phyloP scores from a whole-genome alignment of 2,329 filamentous ascomycete genomes.

The Fusarium tanahbumbuense region DNA sequence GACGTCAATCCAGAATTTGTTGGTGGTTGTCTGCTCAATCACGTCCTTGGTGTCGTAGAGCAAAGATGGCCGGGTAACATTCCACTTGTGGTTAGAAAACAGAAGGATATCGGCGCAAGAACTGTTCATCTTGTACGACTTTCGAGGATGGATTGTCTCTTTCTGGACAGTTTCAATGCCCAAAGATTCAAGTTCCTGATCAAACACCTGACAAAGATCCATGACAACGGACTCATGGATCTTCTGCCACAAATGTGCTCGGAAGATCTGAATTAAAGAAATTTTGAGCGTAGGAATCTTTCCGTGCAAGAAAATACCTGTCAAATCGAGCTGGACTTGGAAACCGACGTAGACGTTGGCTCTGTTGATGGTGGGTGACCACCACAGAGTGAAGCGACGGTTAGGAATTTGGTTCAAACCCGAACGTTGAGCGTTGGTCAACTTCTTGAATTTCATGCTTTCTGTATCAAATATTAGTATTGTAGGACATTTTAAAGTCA shows the following conservation, averaged over 20 bases:
- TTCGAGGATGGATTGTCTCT: conserved; percentile 98
- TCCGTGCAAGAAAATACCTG: conserved; percentile 98
- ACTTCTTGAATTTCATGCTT: conserved; percentile 97
- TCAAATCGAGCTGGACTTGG: conserved; percentile 97
- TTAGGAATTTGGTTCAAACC: conserved; percentile 99
- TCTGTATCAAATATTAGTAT: not conserved
- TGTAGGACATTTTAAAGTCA: too few species aligned
- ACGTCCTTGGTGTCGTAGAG: conserved; percentile 96
- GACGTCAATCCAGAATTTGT: conserved; percentile 99
- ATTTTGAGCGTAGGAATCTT: conserved; percentile 99
- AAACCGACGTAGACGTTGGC: conserved; percentile 99
- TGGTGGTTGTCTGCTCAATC: conserved; percentile 92
- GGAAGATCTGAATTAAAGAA: conserved; percentile 98
- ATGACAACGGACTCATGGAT: conserved; percentile 99
- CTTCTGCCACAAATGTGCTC: conserved; percentile 99
- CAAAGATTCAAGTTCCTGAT: conserved; percentile 94
- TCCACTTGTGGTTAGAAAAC: conserved; percentile 99
- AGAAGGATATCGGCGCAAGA: conserved; percentile 97
- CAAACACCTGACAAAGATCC: conserved; percentile 98
- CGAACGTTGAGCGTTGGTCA: conserved; percentile 95
- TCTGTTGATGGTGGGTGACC: conserved; percentile 92
- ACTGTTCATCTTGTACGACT: conserved; percentile 99
- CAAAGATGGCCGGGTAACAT: conserved; percentile 91
- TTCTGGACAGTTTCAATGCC: conserved; percentile 99
- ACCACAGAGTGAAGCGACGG: conserved; percentile 98